These are phyloP conservation scores for Soucietia sequanensis DNA, from an alignment of 805 yeast species.

Conservation along the genomic window DNA sequence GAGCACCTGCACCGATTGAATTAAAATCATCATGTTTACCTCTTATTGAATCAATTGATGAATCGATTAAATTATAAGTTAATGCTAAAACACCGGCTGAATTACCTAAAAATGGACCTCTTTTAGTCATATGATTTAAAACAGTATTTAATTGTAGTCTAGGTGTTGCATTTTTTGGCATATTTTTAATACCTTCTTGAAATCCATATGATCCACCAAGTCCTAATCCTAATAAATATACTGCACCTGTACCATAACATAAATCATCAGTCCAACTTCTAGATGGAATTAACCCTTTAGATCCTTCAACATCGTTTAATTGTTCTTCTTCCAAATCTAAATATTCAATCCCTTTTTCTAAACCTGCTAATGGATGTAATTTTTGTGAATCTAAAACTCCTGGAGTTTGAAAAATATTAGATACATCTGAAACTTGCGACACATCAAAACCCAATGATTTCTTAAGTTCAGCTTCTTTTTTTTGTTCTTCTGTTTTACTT, in stretches of 20 bases:
- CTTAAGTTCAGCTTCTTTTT: conserved; percentile 20
- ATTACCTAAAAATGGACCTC: conserved; percentile 96
- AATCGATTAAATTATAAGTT: conserved; percentile 81
- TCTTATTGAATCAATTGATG: conserved; percentile 73
- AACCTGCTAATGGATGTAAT: conserved; percentile 90
- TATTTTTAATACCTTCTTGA: conserved; percentile 76
- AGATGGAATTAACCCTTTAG: conserved; percentile 90
- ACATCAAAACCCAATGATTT: conserved; percentile 63
- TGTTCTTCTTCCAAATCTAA: conserved; percentile 83
- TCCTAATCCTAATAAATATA: conserved; percentile 82
- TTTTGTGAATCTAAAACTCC: conserved; percentile 65
- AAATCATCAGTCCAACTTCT: conserved; percentile 97
- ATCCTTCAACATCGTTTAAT: conserved; percentile 74
- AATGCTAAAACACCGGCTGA: conserved; percentile 92
- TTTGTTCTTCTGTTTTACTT: conserved; percentile 24
- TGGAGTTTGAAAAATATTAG: conserved; percentile 58
- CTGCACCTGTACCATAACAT: conserved; percentile 97
- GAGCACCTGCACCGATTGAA: conserved; percentile 84
- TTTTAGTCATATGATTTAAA: conserved; percentile 86
- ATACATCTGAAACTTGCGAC: conserved; percentile 58
- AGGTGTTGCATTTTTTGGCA: conserved; percentile 74
- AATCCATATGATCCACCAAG: conserved; percentile 88
- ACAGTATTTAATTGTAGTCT: conserved; percentile 85
- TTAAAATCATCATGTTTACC: conserved; percentile 87
- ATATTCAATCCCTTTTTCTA: conserved; percentile 86